Evolutionary conservation across 495 filamentous ascomycete genomes (phyloP).

Genomic region (Stereocaulon alpinum): DNA sequence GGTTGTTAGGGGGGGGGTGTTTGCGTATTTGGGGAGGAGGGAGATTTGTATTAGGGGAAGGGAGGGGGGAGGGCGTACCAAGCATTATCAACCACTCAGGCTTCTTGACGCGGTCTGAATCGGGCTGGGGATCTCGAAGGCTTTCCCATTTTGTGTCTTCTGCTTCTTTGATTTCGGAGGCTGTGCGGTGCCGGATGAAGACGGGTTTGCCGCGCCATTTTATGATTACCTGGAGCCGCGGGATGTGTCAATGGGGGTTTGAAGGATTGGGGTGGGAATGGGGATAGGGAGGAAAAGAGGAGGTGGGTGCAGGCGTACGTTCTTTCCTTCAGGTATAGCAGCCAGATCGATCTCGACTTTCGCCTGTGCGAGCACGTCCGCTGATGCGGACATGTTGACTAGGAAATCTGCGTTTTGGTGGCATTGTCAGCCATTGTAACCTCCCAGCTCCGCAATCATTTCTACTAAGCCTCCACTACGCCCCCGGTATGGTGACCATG

Average conservation of each 20-base stretch:
- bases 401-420: conserved; percentile 67
- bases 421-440: conserved; percentile 4
- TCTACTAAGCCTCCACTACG: no score
- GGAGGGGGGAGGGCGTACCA: conserved; percentile 43
- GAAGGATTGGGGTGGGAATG: background rate
- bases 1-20: no score
- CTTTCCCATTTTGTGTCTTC: conserved; percentile 62
- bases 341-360: conserved; percentile 96
- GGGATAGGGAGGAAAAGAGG: background rate
- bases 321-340: conserved; percentile 97
- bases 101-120: conserved; percentile 90
- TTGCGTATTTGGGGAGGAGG: no score
- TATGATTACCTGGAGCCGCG: conserved; percentile 70
- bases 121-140: conserved; percentile 83
- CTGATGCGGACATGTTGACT: conserved; percentile 98
- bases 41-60: no score
- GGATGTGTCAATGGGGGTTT: background rate
- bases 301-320: conserved; percentile 48
- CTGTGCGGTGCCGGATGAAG: conserved; percentile 98
- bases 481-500: conserved; percentile 13
- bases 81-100: conserved; percentile 99
- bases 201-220: conserved; percentile 99
- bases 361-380: conserved; percentile 96
- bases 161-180: conserved; percentile 76
- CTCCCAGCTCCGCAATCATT: background rate